Base-by-base conservation (phyloP, 208 protist genomes). In the Trypanosoma congolense region DNA sequence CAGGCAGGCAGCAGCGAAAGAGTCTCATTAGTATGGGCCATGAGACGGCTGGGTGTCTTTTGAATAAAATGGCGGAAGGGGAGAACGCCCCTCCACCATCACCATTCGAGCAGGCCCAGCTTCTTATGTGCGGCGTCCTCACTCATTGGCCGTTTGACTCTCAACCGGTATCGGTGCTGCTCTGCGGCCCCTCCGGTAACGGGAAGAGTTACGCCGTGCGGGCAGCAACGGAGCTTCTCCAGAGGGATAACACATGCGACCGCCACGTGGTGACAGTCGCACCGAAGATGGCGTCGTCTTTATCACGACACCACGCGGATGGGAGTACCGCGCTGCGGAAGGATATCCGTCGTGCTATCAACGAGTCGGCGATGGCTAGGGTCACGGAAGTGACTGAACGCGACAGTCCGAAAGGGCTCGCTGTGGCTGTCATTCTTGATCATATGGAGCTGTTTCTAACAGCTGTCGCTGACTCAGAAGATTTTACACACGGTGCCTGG, bases 401-500 rank as follows among this genome's bases (percentile, higher is more conserved):
- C 25, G 19, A 31, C 16, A 19, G 42, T 40, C 18, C 10, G 40
- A 30, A n/a, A 0, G 48, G 44, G 26, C 8, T 42, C 3, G 51
- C 56, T 18, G 49, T 86, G 2, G 25, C 83, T 18, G 47, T 92
- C 9, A 70, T 87, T 26, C 35, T 92, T 14, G 81, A 92, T 38
- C 85, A 87, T 66, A 31, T 81, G 0, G 75, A 89, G 60, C 65
- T 78, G 47, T 89, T 85, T 26, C 40, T 83, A 14, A 26, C 65
- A 10, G 45, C 45, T 22, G 12, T 29, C 3, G 29, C 26, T 18
- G 43, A 61, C 36, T 0, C 40, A 6, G 18, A 12, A 19, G 24
- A 12, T n/a, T 30, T 25, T 16, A 38, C 30, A n/a, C 36, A 28
- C 28, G 57, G 14, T 4, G 40, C 26, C n/a, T 8, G 4, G 38